Evolutionary conservation across 139 green algal genomes (phyloP).

Genomic region (Spirogloea muscicola): DNA sequence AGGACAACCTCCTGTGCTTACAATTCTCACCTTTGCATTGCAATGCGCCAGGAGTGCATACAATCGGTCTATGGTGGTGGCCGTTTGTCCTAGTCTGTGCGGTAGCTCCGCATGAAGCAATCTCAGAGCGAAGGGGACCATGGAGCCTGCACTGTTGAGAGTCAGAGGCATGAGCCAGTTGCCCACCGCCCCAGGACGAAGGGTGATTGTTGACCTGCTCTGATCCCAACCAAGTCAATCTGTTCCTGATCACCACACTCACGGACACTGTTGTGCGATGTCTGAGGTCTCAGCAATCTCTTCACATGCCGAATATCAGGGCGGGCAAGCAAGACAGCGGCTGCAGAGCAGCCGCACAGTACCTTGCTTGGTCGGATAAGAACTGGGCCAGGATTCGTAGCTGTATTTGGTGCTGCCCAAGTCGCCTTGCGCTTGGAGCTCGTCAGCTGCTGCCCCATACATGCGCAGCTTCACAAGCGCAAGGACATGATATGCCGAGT

Average conservation of each 20-base stretch:
- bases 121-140: slow-evolving; percentile 43
- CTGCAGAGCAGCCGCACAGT: too few species aligned
- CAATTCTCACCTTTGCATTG: slow-evolving; percentile 26
- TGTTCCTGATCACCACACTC: too few species aligned
- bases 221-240: too few species aligned
- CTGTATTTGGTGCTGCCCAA: slow-evolving; percentile 29
- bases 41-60: slow-evolving; percentile 33
- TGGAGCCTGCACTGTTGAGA: slow-evolving; percentile 28
- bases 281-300: too few species aligned
- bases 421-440: slow-evolving; percentile 28
- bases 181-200: too few species aligned
- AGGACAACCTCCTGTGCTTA: too few species aligned
- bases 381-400: slow-evolving; percentile 30
- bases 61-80: slow-evolving; percentile 19
- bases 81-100: slow-evolving; percentile 19
- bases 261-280: too few species aligned
- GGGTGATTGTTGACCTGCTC: too few species aligned
- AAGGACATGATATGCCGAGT: slow-evolving; percentile 25
- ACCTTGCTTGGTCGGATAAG: slow-evolving; percentile 22
- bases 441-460: slow-evolving; percentile 44
- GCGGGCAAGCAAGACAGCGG: too few species aligned
- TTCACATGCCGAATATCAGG: too few species aligned
- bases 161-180: too few species aligned
- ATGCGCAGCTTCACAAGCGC: slow-evolving; percentile 46
- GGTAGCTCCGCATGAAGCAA: slow-evolving; percentile 41